Evolutionary conservation across 805 yeast species (phyloP), one percentile per base, ranked within the genome.

Genomic region (Yamadazyma nakazawae): DNA sequence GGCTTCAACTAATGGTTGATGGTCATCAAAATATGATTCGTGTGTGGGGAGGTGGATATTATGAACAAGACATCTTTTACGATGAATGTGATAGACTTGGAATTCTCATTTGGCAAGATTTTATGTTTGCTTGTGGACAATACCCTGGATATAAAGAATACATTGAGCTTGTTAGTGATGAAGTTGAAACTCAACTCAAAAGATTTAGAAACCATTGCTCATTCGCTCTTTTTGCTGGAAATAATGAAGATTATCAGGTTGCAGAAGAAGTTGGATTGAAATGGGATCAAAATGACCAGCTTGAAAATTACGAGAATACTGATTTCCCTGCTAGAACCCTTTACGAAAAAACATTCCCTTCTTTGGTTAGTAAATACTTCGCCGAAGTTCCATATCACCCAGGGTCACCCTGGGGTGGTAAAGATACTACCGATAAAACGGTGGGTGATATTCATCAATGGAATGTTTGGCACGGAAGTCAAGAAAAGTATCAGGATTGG

Each of bases 61-160:
- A 70, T 50, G 80, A 76, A 49, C 56, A 52, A 21, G 77, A 74
- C 26, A 34, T 49, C 6, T 71, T 76, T 51, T 76, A 76, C 53
- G 60, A 64, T 24, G 67, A 63, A 47, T 76, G 80, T 57, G 80
- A 75, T 51, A 41, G 64, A 16, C 48, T 62, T 3, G 79, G 79
- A 2, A 44, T 78, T 10, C 38, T 78, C 53, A 72, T 78, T 8
- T 78, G 81, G 80, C 82, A 78, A 45, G 82, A 78, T 54, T 75
- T 78, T 55, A 72, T 77, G 80, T 78, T 78, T 64, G 81, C 79
- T 2, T 78, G 82, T 61, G 82, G 80, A 1, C 76, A 71, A 41
- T 78, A 78, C 49, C 82, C 81, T 3, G 75, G 66, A 4, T 63
- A 72, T 50, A 55, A 56, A 2, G 59, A 54, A 11, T 74, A 75